Evolutionary conservation across 2,329 filamentous ascomycete genomes (phyloP), one percentile per base, ranked within the genome.

Genomic region (Chaetomiaceae sp.): DNA sequence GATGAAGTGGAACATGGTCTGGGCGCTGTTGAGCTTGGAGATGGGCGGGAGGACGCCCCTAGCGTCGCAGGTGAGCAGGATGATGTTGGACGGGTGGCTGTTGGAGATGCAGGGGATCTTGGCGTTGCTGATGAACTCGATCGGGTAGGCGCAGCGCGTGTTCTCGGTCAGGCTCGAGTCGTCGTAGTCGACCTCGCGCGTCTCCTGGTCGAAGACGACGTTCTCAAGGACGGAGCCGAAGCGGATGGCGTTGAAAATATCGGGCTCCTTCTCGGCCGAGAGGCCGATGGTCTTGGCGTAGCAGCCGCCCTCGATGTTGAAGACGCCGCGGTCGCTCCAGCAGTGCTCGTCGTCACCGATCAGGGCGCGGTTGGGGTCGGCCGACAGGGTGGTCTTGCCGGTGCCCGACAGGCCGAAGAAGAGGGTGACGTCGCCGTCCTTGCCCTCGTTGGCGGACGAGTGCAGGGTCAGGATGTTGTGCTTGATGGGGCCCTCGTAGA

Each of bases 1-100:
- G 74, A 99, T 99, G 84, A 99, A 99, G 81, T 99, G 93, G 86
- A 97, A 99, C 92, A 99, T 97, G 71, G 90, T 96, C 77, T 97
- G 93, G 65, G 89, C 83, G 59, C 86, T 82, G 78, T 87, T 84
- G 69, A 99, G 86, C 81, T 97, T 97, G 65, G 90, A 96, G 74
- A 99, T 97, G 43, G 93, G 93, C 51, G 93, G 93, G 50, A 99
- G 84, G 44, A 99, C 93, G 77, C 93, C 93, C 62, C 93, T 89
- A 54, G 93, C 93, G 66, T 99, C 93, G 76, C 93, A 99, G 57
- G 93, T 99, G 63, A 99, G 85, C 63, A 99, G 86, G 68, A 99
- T 88, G 73, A 99, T 97, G 83, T 99, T 99, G 72, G 80, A 86
- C 62, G 93, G 93, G 78, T 96, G 90, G 71, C 82, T 87, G 60